Percentiles rank a stretch among this genome's conserved stretches.
phyloP scores from a whole-genome alignment of 441 rosid genomes.

The Sinapis alba region DNA sequence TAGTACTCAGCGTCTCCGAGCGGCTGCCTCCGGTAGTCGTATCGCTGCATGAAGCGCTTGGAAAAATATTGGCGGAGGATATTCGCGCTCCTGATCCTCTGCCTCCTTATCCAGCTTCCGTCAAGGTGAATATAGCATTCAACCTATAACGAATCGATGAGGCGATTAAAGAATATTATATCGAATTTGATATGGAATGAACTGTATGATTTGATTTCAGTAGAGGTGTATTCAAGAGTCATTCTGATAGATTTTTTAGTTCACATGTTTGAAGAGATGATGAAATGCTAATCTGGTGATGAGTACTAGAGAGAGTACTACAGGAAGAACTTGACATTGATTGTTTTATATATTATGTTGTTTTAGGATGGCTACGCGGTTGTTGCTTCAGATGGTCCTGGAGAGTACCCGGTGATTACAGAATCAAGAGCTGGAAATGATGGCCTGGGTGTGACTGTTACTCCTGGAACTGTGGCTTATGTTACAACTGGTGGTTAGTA shows the following conservation, averaged over 20 bases:
- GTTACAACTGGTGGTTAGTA: conserved; percentile 94
- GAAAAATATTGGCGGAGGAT: conserved; percentile 83
- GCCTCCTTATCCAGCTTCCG: conserved; percentile 93
- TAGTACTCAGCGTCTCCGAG: conserved; percentile 57
- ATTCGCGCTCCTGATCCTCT: conserved; percentile 82
- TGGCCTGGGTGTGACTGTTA: conserved; percentile 76
- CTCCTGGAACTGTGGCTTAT: conserved; percentile 94
- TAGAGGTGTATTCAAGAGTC: neutral
- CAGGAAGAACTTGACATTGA: neutral
- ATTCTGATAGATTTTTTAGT: neutral
- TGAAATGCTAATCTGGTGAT: neutral
- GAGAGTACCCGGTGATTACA: conserved; percentile 80
- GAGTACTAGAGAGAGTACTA: neutral
- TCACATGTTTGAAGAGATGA: neutral
- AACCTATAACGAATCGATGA: neutral
- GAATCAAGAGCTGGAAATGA: conserved; percentile 99
- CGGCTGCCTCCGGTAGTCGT: conserved; percentile 61
- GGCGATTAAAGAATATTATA: neutral
- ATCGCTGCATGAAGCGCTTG: conserved; percentile 68
- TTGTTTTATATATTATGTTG: neutral
- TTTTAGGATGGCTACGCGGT: conserved; percentile 94
- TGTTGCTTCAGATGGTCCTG: conserved; percentile 96
- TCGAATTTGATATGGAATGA: neutral
- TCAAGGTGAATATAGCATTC: conserved; percentile 53
- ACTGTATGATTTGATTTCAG: neutral